phyloP scores from a whole-genome alignment of 1,284 basidiomycete species.

The Gomphus sp. region DNA sequence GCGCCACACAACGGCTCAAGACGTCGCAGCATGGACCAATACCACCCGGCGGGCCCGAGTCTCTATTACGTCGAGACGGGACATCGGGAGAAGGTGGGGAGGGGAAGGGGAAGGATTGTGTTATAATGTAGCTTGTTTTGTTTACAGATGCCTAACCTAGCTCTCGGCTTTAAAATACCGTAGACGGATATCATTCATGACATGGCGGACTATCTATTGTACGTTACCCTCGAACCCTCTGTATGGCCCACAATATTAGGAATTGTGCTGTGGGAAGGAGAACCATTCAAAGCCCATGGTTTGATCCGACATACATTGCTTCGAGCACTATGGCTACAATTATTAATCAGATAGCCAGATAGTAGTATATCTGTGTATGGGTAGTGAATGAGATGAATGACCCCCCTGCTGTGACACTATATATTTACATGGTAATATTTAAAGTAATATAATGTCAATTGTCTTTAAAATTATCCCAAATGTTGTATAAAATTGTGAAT shows the following conservation, averaged over 20 bases:
- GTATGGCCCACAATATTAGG: not conserved
- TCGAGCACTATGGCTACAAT: too few relatives aligned
- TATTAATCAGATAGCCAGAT: too few relatives aligned
- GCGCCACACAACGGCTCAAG: slow-evolving; percentile 81
- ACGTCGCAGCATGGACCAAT: slow-evolving; percentile 45
- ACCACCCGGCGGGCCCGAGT: slow-evolving; percentile 48
- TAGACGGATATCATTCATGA: not conserved
- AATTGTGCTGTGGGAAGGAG: not conserved
- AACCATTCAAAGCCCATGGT: too few relatives aligned
- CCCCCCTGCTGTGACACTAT: too few relatives aligned
- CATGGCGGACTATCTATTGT: not conserved
- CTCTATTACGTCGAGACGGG: slow-evolving; percentile 46
- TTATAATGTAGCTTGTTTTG: not conserved
- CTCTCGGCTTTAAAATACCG: not conserved
- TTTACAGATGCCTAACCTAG: not conserved
- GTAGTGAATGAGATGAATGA: too few relatives aligned
- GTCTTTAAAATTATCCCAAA: too few relatives aligned
- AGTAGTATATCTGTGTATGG: too few relatives aligned
- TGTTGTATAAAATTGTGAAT: too few relatives aligned
- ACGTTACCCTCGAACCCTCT: not conserved
- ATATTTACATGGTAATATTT: too few relatives aligned
- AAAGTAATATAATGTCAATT: too few relatives aligned
- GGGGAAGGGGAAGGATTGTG: slow-evolving; percentile 1
- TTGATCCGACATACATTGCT: too few relatives aligned
- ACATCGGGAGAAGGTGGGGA: slow-evolving; percentile 18